A percentile compares a stretch with the other conserved stretches of the same genome.
Conservation (phyloP, 257 asterid genomes). For the Solanum sejunctum region DNA sequence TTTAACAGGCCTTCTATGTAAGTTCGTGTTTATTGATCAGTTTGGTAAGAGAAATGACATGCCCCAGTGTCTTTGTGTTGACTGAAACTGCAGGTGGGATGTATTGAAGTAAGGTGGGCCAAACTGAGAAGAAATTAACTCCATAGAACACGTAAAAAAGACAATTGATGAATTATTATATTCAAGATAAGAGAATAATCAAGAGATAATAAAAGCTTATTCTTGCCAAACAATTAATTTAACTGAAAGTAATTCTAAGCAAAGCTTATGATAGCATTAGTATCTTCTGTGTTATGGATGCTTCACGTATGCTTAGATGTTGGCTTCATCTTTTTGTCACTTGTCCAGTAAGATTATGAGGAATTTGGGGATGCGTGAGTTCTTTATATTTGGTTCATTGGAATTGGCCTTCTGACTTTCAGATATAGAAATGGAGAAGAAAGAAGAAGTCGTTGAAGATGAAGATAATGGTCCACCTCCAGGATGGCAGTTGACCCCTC, state of each 20-base stretch:
- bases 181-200: background rate
- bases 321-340: background rate
- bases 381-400: background rate
- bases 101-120: background rate
- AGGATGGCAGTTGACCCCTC: conserved; percentile 41
- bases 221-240: background rate
- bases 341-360: background rate
- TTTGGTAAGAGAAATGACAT: background rate
- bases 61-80: background rate
- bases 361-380: background rate
- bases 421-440: conserved; percentile 5
- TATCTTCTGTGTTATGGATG: background rate
- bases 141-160: background rate
- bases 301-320: background rate
- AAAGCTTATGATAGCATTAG: background rate
- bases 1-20: background rate
- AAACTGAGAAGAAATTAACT: background rate
- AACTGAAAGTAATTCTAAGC: background rate
- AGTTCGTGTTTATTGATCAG: background rate
- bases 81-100: background rate
- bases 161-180: background rate
- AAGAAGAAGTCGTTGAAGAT: background rate
- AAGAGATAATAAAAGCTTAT: background rate
- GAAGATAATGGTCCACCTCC: conserved; percentile 48
- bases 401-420: background rate